These are phyloP conservation scores for Cunninghamia lanceolata DNA, from an alignment of 75 land plant species.

Conservation along the genomic window DNA sequence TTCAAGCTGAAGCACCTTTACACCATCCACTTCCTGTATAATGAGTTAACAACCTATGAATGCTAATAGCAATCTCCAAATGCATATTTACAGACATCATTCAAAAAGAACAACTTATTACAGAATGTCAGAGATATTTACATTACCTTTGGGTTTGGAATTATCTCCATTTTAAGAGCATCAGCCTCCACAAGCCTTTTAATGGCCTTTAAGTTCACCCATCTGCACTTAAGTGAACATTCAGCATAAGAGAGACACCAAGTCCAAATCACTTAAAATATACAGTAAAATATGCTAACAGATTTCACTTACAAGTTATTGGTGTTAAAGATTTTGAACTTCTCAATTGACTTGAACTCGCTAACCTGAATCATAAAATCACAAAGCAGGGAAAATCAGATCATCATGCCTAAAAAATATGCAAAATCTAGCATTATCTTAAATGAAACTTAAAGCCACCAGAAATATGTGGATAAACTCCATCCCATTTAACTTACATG, in stretches of 20 bases:
- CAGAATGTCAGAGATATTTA: background rate
- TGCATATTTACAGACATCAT: background rate
- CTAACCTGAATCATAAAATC: slow-evolving; percentile 53
- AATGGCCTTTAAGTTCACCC: slow-evolving; percentile 96
- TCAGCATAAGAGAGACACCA: background rate
- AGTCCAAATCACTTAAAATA: background rate
- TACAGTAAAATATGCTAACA: background rate
- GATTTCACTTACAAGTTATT: slow-evolving; percentile 79
- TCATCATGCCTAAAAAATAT: background rate
- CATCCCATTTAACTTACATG: slow-evolving; percentile 57
- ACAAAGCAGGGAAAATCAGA: slow-evolving; percentile 1
- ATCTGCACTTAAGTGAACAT: slow-evolving; percentile 40
- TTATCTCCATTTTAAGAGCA: slow-evolving; percentile 97
- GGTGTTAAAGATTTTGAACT: slow-evolving; percentile 99
- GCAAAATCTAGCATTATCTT: slow-evolving; percentile 1
- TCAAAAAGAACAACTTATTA: slow-evolving; percentile 7
- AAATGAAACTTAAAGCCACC: background rate
- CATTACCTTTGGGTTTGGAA: slow-evolving; percentile 94
- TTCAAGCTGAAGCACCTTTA: slow-evolving; percentile 87
- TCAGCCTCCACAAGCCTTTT: slow-evolving; percentile 91
- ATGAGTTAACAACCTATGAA: background rate
- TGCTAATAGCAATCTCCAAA: background rate
- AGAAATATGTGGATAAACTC: background rate
- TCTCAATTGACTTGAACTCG: slow-evolving; percentile 98
- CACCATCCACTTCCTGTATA: slow-evolving; percentile 70